Percentiles rank a stretch among this genome's conserved stretches.
These are phyloP conservation scores for Mucor racemosus DNA, from an alignment of 371 early-diverging fungal species.

Conservation along the genomic window DNA sequence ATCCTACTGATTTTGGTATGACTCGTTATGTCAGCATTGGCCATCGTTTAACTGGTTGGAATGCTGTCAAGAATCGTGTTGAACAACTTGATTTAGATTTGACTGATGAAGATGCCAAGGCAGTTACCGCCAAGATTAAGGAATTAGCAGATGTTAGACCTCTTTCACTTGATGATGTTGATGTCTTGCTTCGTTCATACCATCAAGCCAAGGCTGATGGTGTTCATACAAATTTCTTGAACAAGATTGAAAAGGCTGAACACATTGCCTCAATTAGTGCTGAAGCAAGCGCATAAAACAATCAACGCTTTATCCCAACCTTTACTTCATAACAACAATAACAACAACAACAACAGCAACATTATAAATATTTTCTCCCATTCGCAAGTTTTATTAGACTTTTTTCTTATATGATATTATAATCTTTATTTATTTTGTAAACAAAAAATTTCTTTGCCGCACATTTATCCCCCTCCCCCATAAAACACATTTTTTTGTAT, in stretches of 20 bases:
- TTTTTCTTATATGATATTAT: neutral
- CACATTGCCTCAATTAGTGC: conserved; percentile 21
- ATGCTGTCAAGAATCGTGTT: conserved; percentile 96
- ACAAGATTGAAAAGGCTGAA: conserved; percentile 36
- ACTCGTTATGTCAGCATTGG: conserved; percentile 96
- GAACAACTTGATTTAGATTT: conserved; percentile 85
- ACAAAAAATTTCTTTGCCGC: neutral
- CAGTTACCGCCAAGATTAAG: conserved; percentile 93
- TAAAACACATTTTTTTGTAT: neutral
- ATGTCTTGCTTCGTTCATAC: conserved; percentile 48
- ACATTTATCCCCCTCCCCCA: neutral
- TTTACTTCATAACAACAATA: neutral
- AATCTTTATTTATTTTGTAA: neutral
- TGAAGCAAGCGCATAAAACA: conserved; percentile 20
- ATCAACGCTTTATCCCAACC: neutral
- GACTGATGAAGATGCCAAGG: conserved; percentile 91
- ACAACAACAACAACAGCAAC: neutral
- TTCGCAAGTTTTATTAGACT: neutral
- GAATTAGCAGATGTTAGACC: conserved; percentile 91
- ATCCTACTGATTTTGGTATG: conserved; percentile 97
- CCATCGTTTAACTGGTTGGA: conserved; percentile 97
- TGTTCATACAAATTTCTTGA: conserved; percentile 26
- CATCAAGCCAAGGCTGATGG: conserved; percentile 36
- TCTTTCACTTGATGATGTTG: conserved; percentile 88
- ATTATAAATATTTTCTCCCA: neutral